Evolutionary conservation across 805 yeast genomes (phyloP).

Genomic region (Yarrowia yakushimensis): DNA sequence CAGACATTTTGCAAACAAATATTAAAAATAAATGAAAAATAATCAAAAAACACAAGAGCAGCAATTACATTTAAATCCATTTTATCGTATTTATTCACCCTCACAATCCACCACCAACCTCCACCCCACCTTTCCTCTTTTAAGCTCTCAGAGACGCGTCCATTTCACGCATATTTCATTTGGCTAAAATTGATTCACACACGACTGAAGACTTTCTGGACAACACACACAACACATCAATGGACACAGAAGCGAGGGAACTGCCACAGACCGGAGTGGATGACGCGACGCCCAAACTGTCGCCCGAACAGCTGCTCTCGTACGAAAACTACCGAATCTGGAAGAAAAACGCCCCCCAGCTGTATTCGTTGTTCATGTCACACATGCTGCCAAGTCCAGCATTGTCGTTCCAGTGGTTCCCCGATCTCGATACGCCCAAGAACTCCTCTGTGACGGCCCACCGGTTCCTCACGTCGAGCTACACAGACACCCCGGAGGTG

Average conservation of each 20-base stretch:
- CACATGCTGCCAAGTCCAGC: constrained; percentile 64
- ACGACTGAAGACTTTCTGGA: neutral
- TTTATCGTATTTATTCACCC: neutral
- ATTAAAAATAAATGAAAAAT: too few relatives aligned
- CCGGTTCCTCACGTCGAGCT: neutral
- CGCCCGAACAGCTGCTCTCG: neutral
- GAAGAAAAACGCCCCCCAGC: constrained; percentile 58
- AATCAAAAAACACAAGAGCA: too few relatives aligned
- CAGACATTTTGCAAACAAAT: too few relatives aligned
- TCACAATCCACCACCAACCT: neutral
- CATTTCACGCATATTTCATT: constrained; percentile 1
- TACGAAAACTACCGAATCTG: constrained; percentile 45
- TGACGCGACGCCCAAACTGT: neutral
- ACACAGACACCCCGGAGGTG: constrained; percentile 11
- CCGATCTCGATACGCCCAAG: constrained; percentile 42
- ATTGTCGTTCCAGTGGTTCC: constrained; percentile 57
- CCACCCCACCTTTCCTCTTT: neutral
- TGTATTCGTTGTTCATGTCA: constrained; percentile 53
- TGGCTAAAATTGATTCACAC: constrained; percentile 15
- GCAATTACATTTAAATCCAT: neutral
- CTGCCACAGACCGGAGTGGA: neutral
- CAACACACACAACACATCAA: neutral
- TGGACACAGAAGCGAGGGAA: neutral
- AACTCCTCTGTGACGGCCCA: neutral
- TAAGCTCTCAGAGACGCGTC: neutral